Conservation (phyloP, 495 filamentous ascomycete genomes). For the Daldinia bambusicola region DNA sequence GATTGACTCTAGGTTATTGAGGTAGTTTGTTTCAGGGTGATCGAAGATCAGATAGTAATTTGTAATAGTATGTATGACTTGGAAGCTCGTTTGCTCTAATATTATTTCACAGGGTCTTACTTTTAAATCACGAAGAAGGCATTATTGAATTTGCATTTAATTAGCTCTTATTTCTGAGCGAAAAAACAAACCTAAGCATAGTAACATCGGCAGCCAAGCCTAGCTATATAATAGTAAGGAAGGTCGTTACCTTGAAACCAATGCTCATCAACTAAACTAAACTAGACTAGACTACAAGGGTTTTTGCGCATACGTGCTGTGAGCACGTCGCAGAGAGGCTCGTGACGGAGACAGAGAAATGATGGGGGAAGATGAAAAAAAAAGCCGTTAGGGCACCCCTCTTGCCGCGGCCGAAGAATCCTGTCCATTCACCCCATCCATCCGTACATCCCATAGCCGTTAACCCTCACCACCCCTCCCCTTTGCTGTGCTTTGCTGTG, state of each 20-base stretch:
- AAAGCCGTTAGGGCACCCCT: slow-evolving; percentile 15
- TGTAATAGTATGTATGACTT: too few relatives aligned
- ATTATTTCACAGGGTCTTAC: not conserved
- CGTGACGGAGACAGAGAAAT: not conserved
- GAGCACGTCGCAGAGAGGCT: not conserved
- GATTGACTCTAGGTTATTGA: too few relatives aligned
- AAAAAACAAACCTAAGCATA: not conserved
- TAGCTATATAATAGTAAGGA: not conserved
- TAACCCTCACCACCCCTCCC: not conserved
- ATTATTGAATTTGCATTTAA: not conserved
- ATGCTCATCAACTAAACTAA: not conserved
- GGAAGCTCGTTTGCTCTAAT: too few relatives aligned
- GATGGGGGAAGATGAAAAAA: not conserved
- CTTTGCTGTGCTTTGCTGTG: not conserved
- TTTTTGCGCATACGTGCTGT: not conserved
- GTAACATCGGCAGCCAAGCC: not conserved
- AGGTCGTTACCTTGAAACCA: not conserved
- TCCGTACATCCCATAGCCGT: not conserved
- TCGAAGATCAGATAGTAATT: too few relatives aligned
- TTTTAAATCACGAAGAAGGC: not conserved
- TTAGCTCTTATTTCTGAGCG: not conserved
- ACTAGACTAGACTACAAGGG: not conserved
- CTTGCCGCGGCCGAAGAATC: slow-evolving; percentile 15
- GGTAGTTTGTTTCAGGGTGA: too few relatives aligned
- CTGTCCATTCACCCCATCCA: slow-evolving; percentile 3